phyloP scores from a whole-genome alignment of 768 basidiomycete species.

The Collybiopsis luxurians region DNA sequence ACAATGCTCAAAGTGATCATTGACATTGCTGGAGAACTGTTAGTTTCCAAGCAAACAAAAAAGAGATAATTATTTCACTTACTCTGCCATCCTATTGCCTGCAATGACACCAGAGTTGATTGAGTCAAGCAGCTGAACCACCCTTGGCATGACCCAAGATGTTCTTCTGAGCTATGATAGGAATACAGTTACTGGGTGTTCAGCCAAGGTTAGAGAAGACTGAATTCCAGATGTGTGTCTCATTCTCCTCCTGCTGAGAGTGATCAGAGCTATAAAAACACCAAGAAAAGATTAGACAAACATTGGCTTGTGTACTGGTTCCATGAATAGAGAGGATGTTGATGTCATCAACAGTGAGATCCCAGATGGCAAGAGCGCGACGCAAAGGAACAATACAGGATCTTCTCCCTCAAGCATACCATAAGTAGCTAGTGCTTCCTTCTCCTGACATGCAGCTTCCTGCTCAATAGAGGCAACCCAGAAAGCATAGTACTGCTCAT shows the following conservation, averaged over 20 bases:
- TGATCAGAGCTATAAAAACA: not conserved
- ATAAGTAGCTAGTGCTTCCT: slow-evolving; percentile 88
- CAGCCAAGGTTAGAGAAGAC: slow-evolving; percentile 88
- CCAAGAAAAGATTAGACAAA: slow-evolving; percentile 26
- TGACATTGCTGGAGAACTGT: slow-evolving; percentile 69
- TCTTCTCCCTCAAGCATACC: slow-evolving; percentile 93
- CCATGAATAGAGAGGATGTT: slow-evolving; percentile 89
- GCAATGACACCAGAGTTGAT: slow-evolving; percentile 86
- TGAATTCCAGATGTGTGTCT: slow-evolving; percentile 95
- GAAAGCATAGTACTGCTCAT: slow-evolving; percentile 69
- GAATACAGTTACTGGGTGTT: slow-evolving; percentile 91
- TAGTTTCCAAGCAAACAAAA: not conserved
- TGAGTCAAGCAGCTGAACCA: slow-evolving; percentile 93
- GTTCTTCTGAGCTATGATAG: slow-evolving; percentile 96
- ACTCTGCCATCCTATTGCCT: slow-evolving; percentile 96
- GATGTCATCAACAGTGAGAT: slow-evolving; percentile 88
- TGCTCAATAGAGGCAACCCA: slow-evolving; percentile 84
- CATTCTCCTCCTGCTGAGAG: slow-evolving; percentile 81
- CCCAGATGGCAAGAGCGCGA: slow-evolving; percentile 96
- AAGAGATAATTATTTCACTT: slow-evolving; percentile 34
- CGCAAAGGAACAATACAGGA: slow-evolving; percentile 86
- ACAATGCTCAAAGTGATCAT: slow-evolving; percentile 87
- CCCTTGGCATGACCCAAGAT: slow-evolving; percentile 98
- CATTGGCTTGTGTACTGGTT: slow-evolving; percentile 83
- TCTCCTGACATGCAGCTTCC: slow-evolving; percentile 90